Conservation (phyloP, 768 basidiomycete species). For the Dendrothele bispora region DNA sequence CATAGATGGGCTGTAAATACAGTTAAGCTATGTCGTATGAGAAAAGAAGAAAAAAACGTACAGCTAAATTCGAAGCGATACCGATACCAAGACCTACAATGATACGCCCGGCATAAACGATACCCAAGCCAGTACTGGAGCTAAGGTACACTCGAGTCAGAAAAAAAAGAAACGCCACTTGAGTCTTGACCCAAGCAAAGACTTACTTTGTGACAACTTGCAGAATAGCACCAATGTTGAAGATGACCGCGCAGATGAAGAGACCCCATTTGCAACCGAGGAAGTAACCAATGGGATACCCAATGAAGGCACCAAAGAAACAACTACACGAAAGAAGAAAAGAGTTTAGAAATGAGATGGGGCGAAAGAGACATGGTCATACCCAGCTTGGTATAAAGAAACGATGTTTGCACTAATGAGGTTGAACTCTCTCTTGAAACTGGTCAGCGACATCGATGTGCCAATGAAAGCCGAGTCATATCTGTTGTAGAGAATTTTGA, state of each 20-base stretch:
- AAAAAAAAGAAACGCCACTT: not conserved
- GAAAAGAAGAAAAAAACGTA: slow-evolving; percentile 10
- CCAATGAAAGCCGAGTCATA: no score
- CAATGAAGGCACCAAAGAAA: slow-evolving; percentile 40
- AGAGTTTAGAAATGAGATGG: not conserved
- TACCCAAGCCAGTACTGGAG: slow-evolving; percentile 31
- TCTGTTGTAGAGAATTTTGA: no score
- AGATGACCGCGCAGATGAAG: slow-evolving; percentile 31
- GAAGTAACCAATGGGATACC: slow-evolving; percentile 37
- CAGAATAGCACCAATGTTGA: slow-evolving; percentile 38
- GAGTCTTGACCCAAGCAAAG: not conserved
- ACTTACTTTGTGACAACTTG: slow-evolving; percentile 32
- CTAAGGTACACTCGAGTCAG: no score
- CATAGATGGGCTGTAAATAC: slow-evolving; percentile 39
- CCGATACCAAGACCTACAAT: slow-evolving; percentile 44
- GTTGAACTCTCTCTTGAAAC: slow-evolving; percentile 42
- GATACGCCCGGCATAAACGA: slow-evolving; percentile 42
- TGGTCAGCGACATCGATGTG: no score
- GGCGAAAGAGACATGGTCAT: slow-evolving; percentile 2
- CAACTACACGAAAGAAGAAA: slow-evolving; percentile 18
- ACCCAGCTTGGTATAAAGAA: slow-evolving; percentile 46
- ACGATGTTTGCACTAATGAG: slow-evolving; percentile 44
- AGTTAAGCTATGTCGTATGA: not conserved
- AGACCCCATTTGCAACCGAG: slow-evolving; percentile 37
- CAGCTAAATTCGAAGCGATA: slow-evolving; percentile 32